phyloP scores from a whole-genome alignment of 2,329 filamentous ascomycete species.

The Colletotrichum sp. region DNA sequence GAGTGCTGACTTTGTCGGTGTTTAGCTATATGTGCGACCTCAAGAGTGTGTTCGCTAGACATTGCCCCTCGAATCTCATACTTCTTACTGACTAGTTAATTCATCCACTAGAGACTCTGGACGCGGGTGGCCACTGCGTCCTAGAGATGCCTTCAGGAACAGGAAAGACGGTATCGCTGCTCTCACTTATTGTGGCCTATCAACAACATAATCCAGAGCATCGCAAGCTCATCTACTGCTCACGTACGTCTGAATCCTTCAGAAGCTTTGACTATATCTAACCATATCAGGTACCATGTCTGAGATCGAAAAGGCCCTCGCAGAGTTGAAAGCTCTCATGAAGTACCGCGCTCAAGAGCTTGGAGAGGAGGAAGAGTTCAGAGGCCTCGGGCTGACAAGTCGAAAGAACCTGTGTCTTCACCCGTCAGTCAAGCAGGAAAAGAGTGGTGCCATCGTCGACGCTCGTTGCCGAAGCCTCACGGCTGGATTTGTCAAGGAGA shows the following conservation, averaged over 20 bases:
- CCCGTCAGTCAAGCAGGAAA: constrained; percentile 94
- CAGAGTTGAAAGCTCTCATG: constrained; percentile 91
- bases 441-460: constrained; percentile 93
- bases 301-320: constrained; percentile 96
- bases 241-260: constrained; percentile 60
- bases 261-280: not conserved
- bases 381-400: constrained; percentile 90
- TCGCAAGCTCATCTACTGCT: constrained; percentile 97
- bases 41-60: constrained; percentile 46
- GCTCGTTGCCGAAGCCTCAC: constrained; percentile 95
- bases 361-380: constrained; percentile 91
- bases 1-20: not conserved
- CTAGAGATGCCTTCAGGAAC: constrained; percentile 99
- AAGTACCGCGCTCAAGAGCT: constrained; percentile 90
- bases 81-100: not conserved
- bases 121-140: constrained; percentile 93
- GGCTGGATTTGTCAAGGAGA: constrained; percentile 96
- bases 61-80: not conserved
- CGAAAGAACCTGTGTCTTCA: constrained; percentile 97
- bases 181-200: constrained; percentile 96
- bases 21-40: constrained; percentile 62
- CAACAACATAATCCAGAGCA: constrained; percentile 93
- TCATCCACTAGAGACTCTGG: constrained; percentile 70
- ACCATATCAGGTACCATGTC: constrained; percentile 80
- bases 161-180: constrained; percentile 93